A percentile compares a stretch with the other conserved stretches of the same genome.
Conservation (phyloP, 1,139 yeast genomes). For the Pichia norvegensis region DNA sequence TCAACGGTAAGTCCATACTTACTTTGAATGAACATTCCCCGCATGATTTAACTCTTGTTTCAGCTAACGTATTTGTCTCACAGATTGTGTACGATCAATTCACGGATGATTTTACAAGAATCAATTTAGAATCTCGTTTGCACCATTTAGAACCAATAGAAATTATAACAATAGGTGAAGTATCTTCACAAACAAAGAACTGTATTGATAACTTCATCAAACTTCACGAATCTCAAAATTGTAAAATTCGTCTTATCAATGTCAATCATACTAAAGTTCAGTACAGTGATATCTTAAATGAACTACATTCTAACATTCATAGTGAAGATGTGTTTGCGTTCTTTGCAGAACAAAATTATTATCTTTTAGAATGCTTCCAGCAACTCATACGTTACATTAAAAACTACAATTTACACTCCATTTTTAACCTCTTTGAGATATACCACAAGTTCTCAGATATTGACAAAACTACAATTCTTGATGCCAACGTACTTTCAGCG, state of each 20-base stretch:
- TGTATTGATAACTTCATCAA: conserved; percentile 21
- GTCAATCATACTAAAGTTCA: background rate
- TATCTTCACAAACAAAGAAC: conserved; percentile 30
- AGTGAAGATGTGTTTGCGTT: conserved; percentile 13
- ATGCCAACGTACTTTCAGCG: conserved; percentile 58
- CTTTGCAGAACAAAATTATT: conserved; percentile 7
- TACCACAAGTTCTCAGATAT: conserved; percentile 45
- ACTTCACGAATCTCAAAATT: conserved; percentile 4
- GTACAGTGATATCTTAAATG: conserved; percentile 1
- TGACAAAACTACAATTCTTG: conserved; percentile 52
- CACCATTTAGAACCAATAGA: conserved; percentile 73
- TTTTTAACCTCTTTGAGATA: conserved; percentile 47
- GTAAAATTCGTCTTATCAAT: background rate
- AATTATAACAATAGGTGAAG: conserved; percentile 37
- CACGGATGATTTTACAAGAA: conserved; percentile 43
- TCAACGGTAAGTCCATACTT: conserved; percentile 21
- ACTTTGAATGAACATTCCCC: conserved; percentile 28
- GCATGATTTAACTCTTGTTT: conserved; percentile 41
- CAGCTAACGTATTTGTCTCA: conserved; percentile 73
- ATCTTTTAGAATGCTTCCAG: conserved; percentile 33
- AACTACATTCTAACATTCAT: conserved; percentile 6
- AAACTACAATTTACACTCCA: conserved; percentile 53
- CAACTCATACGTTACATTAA: conserved; percentile 46
- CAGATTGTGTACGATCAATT: conserved; percentile 68
- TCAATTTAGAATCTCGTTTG: conserved; percentile 65